Percentiles rank a stretch among this genome's conserved stretches.
These are phyloP conservation scores for Boletus bicolor DNA, from an alignment of 768 basidiomycete species.

Conservation along the genomic window DNA sequence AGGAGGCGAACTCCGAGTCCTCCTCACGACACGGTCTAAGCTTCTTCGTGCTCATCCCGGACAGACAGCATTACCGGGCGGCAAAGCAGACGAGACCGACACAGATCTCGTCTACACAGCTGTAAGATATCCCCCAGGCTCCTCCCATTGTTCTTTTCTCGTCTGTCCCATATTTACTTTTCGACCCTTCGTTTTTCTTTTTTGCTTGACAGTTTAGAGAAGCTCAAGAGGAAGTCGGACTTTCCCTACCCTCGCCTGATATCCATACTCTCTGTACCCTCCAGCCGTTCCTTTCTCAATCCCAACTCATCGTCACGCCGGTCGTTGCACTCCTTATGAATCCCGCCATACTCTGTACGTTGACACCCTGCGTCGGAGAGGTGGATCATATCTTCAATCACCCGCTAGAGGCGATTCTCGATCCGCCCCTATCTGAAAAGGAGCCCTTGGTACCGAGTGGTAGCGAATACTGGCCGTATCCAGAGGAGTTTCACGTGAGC, in stretches of 20 bases:
- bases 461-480: slow-evolving; percentile 77
- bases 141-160: background rate
- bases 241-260: slow-evolving; percentile 55
- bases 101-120: slow-evolving; percentile 64
- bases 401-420: slow-evolving; percentile 68
- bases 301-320: slow-evolving; percentile 71
- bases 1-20: slow-evolving; percentile 63
- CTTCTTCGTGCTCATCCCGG: slow-evolving; percentile 70
- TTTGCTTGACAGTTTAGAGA: slow-evolving; percentile 60
- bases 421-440: slow-evolving; percentile 47
- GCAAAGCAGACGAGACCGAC: slow-evolving; percentile 71
- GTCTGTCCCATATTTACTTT: background rate
- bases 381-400: slow-evolving; percentile 80
- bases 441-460: slow-evolving; percentile 52
- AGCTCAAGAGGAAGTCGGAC: slow-evolving; percentile 79
- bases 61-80: slow-evolving; percentile 82
- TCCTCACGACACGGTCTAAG: slow-evolving; percentile 86
- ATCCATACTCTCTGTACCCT: slow-evolving; percentile 60
- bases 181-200: background rate
- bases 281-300: slow-evolving; percentile 66
- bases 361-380: slow-evolving; percentile 61
- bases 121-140: slow-evolving; percentile 43
- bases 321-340: slow-evolving; percentile 70
- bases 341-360: slow-evolving; percentile 41
- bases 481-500: slow-evolving; percentile 68